Percentiles rank a stretch among this genome's conserved stretches.
phyloP scores from a whole-genome alignment of 768 basidiomycete species.

The Tremella mesenterica region DNA sequence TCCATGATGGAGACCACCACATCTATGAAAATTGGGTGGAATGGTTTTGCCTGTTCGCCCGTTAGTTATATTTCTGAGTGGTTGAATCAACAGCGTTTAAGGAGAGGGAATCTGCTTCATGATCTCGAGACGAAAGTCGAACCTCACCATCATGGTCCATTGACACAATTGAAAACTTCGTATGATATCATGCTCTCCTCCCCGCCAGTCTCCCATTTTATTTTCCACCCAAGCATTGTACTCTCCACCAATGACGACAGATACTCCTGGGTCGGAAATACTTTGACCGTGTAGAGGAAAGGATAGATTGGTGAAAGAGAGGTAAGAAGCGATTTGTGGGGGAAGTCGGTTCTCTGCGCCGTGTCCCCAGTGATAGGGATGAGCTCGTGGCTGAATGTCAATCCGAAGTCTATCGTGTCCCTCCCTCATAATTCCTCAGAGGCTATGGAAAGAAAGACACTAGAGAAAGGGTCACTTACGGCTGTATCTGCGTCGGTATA shows the following conservation, averaged over 20 bases:
- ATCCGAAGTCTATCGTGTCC: neutral
- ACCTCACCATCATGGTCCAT: constrained; percentile 1
- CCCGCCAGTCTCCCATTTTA: neutral
- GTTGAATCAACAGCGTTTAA: too few species aligned
- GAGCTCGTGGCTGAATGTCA: neutral
- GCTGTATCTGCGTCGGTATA: constrained; percentile 46
- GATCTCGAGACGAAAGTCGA: too few species aligned
- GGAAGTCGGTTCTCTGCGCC: neutral
- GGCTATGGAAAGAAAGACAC: too few species aligned
- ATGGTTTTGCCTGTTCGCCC: too few species aligned
- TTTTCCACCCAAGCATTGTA: neutral
- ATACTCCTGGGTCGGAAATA: neutral
- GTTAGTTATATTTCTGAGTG: too few species aligned
- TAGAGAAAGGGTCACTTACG: too few species aligned
- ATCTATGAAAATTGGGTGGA: neutral
- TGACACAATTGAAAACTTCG: neutral
- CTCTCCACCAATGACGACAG: constrained; percentile 1
- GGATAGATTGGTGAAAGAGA: neutral
- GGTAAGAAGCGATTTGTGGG: neutral
- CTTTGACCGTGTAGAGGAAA: neutral
- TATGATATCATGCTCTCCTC: neutral
- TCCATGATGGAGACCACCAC: neutral
- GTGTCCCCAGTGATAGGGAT: neutral
- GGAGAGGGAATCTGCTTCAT: too few species aligned
- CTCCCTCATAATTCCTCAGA: neutral